Percentiles rank a stretch among this genome's conserved stretches.
These are phyloP conservation scores for Cubamyces lactineus DNA, from an alignment of 768 basidiomycete genomes.

Conservation along the genomic window DNA sequence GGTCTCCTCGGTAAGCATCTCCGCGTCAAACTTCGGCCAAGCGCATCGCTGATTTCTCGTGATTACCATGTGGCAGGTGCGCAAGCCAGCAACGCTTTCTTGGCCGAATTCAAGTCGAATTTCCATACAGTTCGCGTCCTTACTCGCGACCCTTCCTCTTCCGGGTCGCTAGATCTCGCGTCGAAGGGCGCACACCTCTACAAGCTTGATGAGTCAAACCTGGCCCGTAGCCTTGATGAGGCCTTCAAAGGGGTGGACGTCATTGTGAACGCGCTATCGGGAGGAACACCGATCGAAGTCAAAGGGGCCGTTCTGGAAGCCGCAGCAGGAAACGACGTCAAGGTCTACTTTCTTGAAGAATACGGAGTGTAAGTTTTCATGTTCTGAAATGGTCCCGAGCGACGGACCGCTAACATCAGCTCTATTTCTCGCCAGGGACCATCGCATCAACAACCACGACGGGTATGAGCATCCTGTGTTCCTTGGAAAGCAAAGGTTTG, in stretches of 20 bases:
- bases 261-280: constrained; percentile 24
- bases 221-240: constrained; percentile 13
- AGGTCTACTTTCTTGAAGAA: constrained; percentile 29
- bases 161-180: constrained; percentile 1
- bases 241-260: constrained; percentile 26
- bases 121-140: constrained; percentile 26
- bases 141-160: constrained; percentile 21
- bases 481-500: constrained; percentile 15
- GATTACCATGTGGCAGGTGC: constrained; percentile 11
- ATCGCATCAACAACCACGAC: constrained; percentile 25
- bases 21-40: background rate
- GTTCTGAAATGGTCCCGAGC: background rate
- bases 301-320: constrained; percentile 16
- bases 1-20: constrained; percentile 10
- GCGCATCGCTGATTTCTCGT: too few species aligned
- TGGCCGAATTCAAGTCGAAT: constrained; percentile 22
- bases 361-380: constrained; percentile 24
- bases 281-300: background rate
- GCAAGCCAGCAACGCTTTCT: constrained; percentile 12
- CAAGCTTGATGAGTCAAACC: constrained; percentile 13
- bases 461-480: constrained; percentile 17
- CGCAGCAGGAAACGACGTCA: constrained; percentile 6
- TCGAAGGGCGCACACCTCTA: constrained; percentile 22
- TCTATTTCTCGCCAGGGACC: constrained; percentile 18
- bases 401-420: background rate